A percentile compares a stretch with the other conserved stretches of the same genome.
phyloP scores from a whole-genome alignment of 1,284 basidiomycete genomes.

The Puccinia polysora region DNA sequence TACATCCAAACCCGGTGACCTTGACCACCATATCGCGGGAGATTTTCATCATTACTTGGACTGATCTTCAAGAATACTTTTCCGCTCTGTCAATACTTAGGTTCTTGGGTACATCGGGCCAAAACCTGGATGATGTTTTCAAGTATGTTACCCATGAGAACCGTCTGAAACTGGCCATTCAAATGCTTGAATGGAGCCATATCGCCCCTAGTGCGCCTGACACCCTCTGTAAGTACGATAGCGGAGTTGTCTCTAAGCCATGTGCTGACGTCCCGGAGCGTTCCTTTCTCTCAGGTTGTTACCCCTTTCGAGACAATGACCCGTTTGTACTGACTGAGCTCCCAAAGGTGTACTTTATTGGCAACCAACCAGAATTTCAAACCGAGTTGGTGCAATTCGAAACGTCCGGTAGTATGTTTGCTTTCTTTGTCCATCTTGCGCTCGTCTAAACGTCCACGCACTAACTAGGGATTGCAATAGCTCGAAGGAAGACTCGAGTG shows the following conservation, averaged over 20 bases:
- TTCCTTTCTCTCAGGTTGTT: constrained; percentile 64
- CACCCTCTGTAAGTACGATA: constrained; percentile 65
- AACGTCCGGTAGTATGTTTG: constrained; percentile 44
- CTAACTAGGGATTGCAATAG: not conserved
- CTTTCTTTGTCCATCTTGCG: not conserved
- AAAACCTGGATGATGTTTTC: constrained; percentile 89
- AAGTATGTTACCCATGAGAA: constrained; percentile 69
- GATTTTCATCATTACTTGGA: too few species aligned
- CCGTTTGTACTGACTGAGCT: constrained; percentile 81
- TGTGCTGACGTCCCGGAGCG: not conserved
- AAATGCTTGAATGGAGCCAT: constrained; percentile 87
- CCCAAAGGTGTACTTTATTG: constrained; percentile 86
- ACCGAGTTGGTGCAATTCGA: constrained; percentile 63
- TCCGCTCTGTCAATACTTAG: constrained; percentile 52
- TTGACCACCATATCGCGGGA: too few species aligned
- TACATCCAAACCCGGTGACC: too few species aligned
- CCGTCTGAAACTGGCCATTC: constrained; percentile 66
- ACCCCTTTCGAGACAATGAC: constrained; percentile 81
- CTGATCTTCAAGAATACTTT: too few species aligned
- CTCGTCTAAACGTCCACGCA: not conserved
- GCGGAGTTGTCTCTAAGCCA: not conserved
- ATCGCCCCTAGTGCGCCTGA: constrained; percentile 96
- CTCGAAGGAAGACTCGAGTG: constrained; percentile 59
- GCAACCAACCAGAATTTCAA: constrained; percentile 78
- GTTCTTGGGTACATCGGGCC: constrained; percentile 78